Base-by-base conservation (phyloP, 2,329 filamentous ascomycete species). In the Fusarium sp. region DNA sequence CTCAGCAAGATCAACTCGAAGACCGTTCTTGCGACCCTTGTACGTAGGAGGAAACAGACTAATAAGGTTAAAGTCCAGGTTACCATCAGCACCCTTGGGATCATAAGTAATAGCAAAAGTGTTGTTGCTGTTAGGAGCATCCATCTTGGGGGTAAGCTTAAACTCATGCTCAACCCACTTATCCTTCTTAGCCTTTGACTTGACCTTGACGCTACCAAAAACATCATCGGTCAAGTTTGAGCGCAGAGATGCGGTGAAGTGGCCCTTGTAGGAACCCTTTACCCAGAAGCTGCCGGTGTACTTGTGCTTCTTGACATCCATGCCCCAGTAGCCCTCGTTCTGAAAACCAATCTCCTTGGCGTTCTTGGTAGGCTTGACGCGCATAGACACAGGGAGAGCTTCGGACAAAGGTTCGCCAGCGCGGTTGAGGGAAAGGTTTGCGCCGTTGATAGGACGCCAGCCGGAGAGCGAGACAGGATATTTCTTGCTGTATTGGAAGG, bases 41-140 rank as follows among this genome's bases (percentile, higher is more conserved):
- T 86, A 90, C 0, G 88, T 90, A 1, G 86, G 86, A 4, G 87
- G 88, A 78, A 90, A 90, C 16, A 90, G 73, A 60, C 85, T 88
- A 74, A 90, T 86, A 22, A 90, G 75, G 72, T 87, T 87, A 59
- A 90, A 88, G 75, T 89, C 83, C 2, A 89, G 78, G 6, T 82
- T 83, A 7, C 80, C 80, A 7, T 79, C 78, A 22, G 78, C 78
- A 9, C 79, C 80, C 75, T 69, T 59, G 22, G 82, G 77, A 56
- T 88, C 83, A 67, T 88, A 89, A 1, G 84, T 85, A 10, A 90
- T 79, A 0, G 81, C 80, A 65, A 89, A 88, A 0, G 84, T 86
- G 72, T 89, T 89, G 70, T 89, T 88, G 63, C 78, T 83, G 71
- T 79, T 87, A 38, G 86, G 83, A 38, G 83, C 88, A 73, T 84